Evolutionary conservation across 2,329 filamentous ascomycete species (phyloP), one percentile per base, ranked within the genome.

Genomic region (Apiospora aurea): DNA sequence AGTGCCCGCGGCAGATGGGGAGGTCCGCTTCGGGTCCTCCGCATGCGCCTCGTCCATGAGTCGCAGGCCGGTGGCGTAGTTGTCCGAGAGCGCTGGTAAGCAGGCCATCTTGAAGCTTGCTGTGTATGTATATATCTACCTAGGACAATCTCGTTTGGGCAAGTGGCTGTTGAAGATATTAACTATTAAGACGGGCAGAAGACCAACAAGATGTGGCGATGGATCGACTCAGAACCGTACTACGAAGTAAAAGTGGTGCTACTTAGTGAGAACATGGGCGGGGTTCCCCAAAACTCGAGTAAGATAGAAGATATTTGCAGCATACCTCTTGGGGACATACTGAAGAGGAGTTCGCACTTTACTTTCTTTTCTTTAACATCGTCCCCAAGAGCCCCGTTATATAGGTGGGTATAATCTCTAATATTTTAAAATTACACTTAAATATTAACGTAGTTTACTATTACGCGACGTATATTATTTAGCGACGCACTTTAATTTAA

Each of bases 1-100:
- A 53, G 53, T 57, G 43, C 71, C 74, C 67, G 81, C 79, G 73
- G 80, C 82, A 41, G 57, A 64, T 70, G 85, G 82, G 73, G 85
- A 82, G 72, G 85, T 75, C n/a, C 75, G 87, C 77, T 85, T 92
- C 4, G 93, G 92, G 80, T 95, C 93, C 75, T 87, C 82, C 71
- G 89, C 83, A 82, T 94, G 93, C 0, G 92, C 94, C 71, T 88
- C 87, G 83, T 96, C 94, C 78, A 97, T 95, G 75, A 90, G 86
- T 49, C 85, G 80, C 53, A 95, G 84, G 38, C 92, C 93, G 70
- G 81, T 81, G 57, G 80, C 79, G 72, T 85, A 89, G 74, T 83
- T 81, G 11, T 77, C 74, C 1, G 83, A 78, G 41, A 87, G 69
- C 10, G 46, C 41, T 44, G 44, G 43, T 11, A 73, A 49, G 21